Base-by-base conservation (phyloP, 2,329 filamentous ascomycete genomes). In the Fusarium miscanthi region DNA sequence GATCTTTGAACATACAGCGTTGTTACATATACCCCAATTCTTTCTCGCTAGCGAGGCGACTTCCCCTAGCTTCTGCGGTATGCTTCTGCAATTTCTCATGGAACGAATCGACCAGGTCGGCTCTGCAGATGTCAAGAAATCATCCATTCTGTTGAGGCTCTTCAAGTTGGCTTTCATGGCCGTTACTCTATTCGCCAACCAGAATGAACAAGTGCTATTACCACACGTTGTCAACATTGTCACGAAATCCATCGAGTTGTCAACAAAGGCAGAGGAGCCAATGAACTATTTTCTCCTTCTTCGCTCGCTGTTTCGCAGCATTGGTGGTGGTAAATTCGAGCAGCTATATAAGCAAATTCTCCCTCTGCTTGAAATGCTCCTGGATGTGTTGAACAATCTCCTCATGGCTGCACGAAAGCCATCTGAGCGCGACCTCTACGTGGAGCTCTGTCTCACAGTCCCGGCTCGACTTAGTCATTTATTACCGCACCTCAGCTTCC, bases 121-220 rank as follows among this genome's bases (percentile, higher is more conserved):
- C 27, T 96, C 94, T 1, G 91, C 93, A 12, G 94, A 99, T 81
- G 91, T 96, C 59, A 94, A 94, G 79, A 97, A 95, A 81, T 95
- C 96, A 0, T 95, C 94, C 10, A 97, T 99, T 52, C 84, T 99
- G 38, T 85, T 99, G 56, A 90, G 97, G 61, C 90, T 99, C 57
- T 99, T 98, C 85, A 99, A 99, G 83, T 84, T 99, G 56, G 97
- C 95, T 2, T 99, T 99, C 81, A 99, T 99, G 96, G 97, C 97
- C 0, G 96, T 99, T 42, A 99, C 96, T 0, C 86, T 99, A 3
- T 99, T 99, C 81, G 94, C 94, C 0, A 88, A 89, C 13, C 95
- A 98, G 79, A 99, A 99, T 77, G 96, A 99, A 82, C 93, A 96
- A 79, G 94, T 99, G 5, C 86, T 99, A 19, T 86, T 98, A 59